Evolutionary conservation across 2,329 filamentous ascomycete species (phyloP).

Genomic region (Onygenales sp.): DNA sequence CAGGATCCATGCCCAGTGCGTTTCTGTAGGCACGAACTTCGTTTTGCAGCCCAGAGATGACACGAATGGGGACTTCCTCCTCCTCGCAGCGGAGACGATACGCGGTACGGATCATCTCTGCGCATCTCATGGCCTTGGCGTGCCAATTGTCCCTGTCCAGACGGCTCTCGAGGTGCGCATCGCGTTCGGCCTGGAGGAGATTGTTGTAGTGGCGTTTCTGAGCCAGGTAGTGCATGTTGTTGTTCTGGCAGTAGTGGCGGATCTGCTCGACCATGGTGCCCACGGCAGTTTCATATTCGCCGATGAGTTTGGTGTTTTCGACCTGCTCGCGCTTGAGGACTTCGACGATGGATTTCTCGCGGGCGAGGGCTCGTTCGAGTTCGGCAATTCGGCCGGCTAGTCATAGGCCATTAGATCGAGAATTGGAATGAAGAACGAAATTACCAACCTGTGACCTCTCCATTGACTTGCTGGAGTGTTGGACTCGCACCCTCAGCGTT

Average conservation of each 20-base stretch:
- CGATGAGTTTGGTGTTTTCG: constrained; percentile 39
- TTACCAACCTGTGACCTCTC: constrained; percentile 32
- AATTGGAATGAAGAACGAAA: not conserved
- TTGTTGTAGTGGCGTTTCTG: constrained; percentile 42
- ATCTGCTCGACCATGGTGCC: constrained; percentile 42
- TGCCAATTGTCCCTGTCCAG: constrained; percentile 42
- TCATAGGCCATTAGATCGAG: not conserved
- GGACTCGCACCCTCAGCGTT: constrained; percentile 30
- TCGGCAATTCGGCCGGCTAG: constrained; percentile 39
- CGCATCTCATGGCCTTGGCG: constrained; percentile 36
- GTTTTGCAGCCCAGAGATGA: constrained; percentile 39
- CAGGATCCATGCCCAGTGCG: constrained; percentile 38
- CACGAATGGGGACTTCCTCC: constrained; percentile 34
- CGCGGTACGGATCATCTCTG: constrained; percentile 41
- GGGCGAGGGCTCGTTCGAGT: constrained; percentile 38
- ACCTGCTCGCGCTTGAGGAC: constrained; percentile 36
- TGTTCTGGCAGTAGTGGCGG: constrained; percentile 41
- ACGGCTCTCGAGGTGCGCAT: constrained; percentile 39
- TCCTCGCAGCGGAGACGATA: constrained; percentile 40
- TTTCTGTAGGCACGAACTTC: constrained; percentile 40
- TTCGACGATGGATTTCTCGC: constrained; percentile 34
- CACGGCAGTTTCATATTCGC: constrained; percentile 38
- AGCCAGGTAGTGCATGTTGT: constrained; percentile 37
- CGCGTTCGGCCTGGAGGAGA: constrained; percentile 41
- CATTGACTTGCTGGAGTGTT: constrained; percentile 34